Percentiles rank a stretch among this genome's conserved stretches.
phyloP scores from a whole-genome alignment of 2,329 filamentous ascomycete species.

The Scedosporium minutisporum region DNA sequence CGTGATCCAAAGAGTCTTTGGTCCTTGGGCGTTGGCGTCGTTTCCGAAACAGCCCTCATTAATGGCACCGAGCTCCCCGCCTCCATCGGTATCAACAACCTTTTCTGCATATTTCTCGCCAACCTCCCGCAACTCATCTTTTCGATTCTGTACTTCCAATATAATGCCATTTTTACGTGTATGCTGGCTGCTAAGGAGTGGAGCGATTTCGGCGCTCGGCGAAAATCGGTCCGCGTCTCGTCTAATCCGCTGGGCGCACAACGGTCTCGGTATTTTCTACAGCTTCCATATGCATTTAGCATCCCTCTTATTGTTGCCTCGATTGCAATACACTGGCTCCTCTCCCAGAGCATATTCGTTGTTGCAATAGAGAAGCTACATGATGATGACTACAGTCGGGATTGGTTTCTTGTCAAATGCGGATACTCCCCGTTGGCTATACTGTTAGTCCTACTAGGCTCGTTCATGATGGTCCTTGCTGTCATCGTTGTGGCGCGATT shows the following conservation, averaged over 20 bases:
- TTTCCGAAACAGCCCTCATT: too few relatives aligned
- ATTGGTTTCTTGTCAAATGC: not conserved
- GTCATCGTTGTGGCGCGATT: not conserved
- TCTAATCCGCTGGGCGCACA: constrained; percentile 19
- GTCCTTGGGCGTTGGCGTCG: too few relatives aligned
- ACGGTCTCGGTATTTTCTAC: constrained; percentile 32
- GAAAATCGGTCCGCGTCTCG: constrained; percentile 31
- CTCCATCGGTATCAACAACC: too few relatives aligned
- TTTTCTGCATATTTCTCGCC: constrained; percentile 16
- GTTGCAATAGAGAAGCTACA: constrained; percentile 20
- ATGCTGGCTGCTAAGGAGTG: constrained; percentile 39
- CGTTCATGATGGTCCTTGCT: not conserved
- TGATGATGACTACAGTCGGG: not conserved
- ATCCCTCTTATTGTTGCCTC: constrained; percentile 26
- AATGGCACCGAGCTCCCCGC: too few relatives aligned
- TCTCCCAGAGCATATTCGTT: constrained; percentile 36
- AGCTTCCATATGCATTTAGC: constrained; percentile 33
- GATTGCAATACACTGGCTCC: constrained; percentile 35
- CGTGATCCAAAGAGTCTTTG: too few relatives aligned
- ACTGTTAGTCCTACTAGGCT: not conserved
- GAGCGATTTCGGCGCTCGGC: constrained; percentile 22
- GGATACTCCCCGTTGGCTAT: not conserved
- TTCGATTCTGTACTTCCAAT: constrained; percentile 33
- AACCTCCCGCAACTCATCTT: constrained; percentile 38
- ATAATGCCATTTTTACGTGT: constrained; percentile 33